Base-by-base conservation (phyloP, 2,329 filamentous ascomycete species). In the Scedosporium aurantiacum region DNA sequence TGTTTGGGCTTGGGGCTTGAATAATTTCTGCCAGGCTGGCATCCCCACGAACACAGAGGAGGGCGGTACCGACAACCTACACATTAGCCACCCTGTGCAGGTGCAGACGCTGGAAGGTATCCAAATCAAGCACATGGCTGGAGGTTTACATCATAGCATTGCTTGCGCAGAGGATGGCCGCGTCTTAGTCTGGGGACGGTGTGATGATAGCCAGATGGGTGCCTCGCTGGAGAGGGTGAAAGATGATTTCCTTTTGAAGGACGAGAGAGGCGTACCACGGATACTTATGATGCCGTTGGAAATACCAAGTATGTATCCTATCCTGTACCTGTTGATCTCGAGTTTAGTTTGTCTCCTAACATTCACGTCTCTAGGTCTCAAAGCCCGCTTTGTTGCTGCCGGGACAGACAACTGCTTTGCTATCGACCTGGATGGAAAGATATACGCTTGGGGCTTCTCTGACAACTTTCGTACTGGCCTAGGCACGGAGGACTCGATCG, bases 1-100 rank as follows among this genome's bases (percentile, higher is more conserved):
- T 32, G 87, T 93, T 37, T 94, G 85, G 74, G 83, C 86, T 0
- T 96, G 91, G 90, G 91, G 91, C 25, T 78, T 93, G 32, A 96
- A 96, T 79, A 91, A 89, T 74, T 95, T 89, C 72, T 89, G 87
- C 64, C 87, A 96, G 75, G 89, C 89, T 16, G 90, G 76, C 4
- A 83, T 89, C 59, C 78, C 78, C 58, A 77, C 81, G 60, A 81
- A 89, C 62, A 77, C 75, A 41, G 72, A 76, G 21, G 71, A 74
- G 63, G 73, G 79, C 18, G 81, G 82, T 28, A 86, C 85, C 60
- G 89, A 61, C 40, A 62, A 63, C 25, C 58, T 62, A 37, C 57
- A 85, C 64, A 79, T 93, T 61, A 78, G 85, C n/a, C 81, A 82
- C 64, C 86, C 89, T 2, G 82, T 80, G n/a, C 70, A 86, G 25